Evolutionary conservation across 345 rosid species (phyloP).

Genomic region (Pugionium cornutum): DNA sequence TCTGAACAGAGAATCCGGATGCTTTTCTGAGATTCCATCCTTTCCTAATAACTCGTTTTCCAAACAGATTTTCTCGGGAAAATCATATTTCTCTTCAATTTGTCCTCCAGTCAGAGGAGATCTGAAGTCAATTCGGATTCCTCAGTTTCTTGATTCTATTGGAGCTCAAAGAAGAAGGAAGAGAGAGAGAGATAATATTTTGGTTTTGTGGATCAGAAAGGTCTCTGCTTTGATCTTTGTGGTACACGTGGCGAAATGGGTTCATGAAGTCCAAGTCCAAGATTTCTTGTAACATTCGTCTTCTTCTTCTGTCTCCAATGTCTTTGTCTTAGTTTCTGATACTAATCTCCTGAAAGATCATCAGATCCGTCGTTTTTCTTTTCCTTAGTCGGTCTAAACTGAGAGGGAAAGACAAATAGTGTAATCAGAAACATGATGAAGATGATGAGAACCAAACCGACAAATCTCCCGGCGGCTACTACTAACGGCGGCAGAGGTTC

Average conservation of each 20-base stretch:
- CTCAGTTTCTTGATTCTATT: not conserved
- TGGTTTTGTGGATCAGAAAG: slow-evolving; percentile 37
- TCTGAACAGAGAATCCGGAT: slow-evolving; percentile 49
- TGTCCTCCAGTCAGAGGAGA: slow-evolving; percentile 2
- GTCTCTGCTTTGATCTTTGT: slow-evolving; percentile 28
- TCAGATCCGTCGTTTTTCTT: slow-evolving; percentile 35
- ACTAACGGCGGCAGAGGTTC: slow-evolving; percentile 44
- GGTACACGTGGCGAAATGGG: slow-evolving; percentile 46
- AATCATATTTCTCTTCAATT: not conserved
- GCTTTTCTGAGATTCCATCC: slow-evolving; percentile 30
- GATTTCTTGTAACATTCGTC: slow-evolving; percentile 38
- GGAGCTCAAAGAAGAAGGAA: slow-evolving; percentile 25
- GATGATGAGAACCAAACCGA: slow-evolving; percentile 66
- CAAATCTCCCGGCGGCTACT: slow-evolving; percentile 43
- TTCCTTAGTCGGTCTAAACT: not conserved
- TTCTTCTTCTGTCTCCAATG: slow-evolving; percentile 44
- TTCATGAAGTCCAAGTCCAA: slow-evolving; percentile 38
- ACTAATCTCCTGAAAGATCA: slow-evolving; percentile 51
- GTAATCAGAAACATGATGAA: slow-evolving; percentile 50
- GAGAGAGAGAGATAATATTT: slow-evolving; percentile 15
- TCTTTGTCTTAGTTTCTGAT: slow-evolving; percentile 44
- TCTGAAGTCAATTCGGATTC: slow-evolving; percentile 41
- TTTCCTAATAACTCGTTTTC: slow-evolving; percentile 30
- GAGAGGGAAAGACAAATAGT: not conserved
- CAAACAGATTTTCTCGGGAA: slow-evolving; percentile 38